Evolutionary conservation across 805 yeast genomes (phyloP).

Genomic region (Jamesozyma jinghongensis): DNA sequence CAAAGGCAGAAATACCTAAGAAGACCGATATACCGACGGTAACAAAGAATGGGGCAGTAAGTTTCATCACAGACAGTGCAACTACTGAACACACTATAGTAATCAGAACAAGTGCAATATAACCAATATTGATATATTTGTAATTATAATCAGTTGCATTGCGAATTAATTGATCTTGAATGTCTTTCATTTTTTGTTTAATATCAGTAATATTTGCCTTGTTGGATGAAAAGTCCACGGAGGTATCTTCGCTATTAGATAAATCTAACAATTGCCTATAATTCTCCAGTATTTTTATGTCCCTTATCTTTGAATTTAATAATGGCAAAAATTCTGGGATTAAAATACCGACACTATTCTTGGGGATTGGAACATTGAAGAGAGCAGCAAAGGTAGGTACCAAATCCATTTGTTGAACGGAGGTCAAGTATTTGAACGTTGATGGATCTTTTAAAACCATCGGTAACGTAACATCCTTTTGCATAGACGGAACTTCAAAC

Average conservation of each 20-base stretch:
- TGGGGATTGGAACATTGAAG: constrained; percentile 84
- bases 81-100: constrained; percentile 6
- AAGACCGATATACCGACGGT: constrained; percentile 25
- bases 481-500: constrained; percentile 13
- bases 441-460: constrained; percentile 31
- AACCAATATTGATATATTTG: constrained; percentile 33
- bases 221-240: constrained; percentile 4
- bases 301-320: constrained; percentile 35
- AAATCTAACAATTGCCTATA: constrained; percentile 43
- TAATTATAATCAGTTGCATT: constrained; percentile 70
- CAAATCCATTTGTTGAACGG: constrained; percentile 77
- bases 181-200: constrained; percentile 33
- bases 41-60: constrained; percentile 5
- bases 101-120: constrained; percentile 14
- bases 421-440: constrained; percentile 45
- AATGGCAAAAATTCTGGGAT: constrained; percentile 48
- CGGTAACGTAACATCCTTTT: constrained; percentile 12
- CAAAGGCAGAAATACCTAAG: constrained; percentile 56
- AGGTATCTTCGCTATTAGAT: constrained; percentile 6
- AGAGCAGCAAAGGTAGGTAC: constrained; percentile 83
- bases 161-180: constrained; percentile 45
- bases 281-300: constrained; percentile 37
- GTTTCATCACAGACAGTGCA: constrained; percentile 1
- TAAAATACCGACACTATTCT: constrained; percentile 73
- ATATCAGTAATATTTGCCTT: constrained; percentile 12